Percentiles rank a stretch among this genome's conserved stretches.
Conservation (phyloP, 2,329 filamentous ascomycete species). For the Trichoderma breve region DNA sequence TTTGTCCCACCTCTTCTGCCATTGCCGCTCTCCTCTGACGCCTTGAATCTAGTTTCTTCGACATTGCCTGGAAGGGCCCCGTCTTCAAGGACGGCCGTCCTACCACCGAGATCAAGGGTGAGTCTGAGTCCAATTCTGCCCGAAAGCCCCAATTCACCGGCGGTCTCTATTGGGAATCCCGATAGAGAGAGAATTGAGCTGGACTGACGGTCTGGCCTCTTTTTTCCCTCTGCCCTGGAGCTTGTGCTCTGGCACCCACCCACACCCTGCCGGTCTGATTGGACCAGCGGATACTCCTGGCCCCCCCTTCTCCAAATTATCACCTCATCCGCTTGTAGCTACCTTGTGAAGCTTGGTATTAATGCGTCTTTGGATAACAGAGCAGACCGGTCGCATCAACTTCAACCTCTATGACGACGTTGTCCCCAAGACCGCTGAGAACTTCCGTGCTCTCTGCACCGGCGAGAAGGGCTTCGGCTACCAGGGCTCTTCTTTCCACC, state of each 20-base stretch:
- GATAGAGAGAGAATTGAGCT: neutral
- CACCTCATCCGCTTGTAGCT: neutral
- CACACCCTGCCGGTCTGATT: neutral
- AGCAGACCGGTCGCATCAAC: constrained; percentile 74
- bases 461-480: constrained; percentile 80
- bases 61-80: constrained; percentile 70
- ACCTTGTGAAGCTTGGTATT: constrained; percentile 20
- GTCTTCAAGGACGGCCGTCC: constrained; percentile 59
- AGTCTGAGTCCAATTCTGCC: constrained; percentile 48
- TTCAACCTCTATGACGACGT: constrained; percentile 84
- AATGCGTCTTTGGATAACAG: constrained; percentile 43
- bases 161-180: neutral
- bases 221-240: neutral
- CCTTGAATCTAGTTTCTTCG: constrained; percentile 59
- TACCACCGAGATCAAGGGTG: constrained; percentile 59
- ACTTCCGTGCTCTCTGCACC: constrained; percentile 84
- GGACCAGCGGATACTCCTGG: neutral
- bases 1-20: constrained; percentile 21
- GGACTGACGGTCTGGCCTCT: neutral
- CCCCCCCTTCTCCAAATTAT: neutral
- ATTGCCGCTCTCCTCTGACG: constrained; percentile 24
- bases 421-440: constrained; percentile 83
- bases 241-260: neutral
- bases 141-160: neutral
- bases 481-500: constrained; percentile 82